Evolutionary conservation across 495 filamentous ascomycete species (phyloP), one percentile per base, ranked within the genome.

Genomic region (Xylaria grammica): DNA sequence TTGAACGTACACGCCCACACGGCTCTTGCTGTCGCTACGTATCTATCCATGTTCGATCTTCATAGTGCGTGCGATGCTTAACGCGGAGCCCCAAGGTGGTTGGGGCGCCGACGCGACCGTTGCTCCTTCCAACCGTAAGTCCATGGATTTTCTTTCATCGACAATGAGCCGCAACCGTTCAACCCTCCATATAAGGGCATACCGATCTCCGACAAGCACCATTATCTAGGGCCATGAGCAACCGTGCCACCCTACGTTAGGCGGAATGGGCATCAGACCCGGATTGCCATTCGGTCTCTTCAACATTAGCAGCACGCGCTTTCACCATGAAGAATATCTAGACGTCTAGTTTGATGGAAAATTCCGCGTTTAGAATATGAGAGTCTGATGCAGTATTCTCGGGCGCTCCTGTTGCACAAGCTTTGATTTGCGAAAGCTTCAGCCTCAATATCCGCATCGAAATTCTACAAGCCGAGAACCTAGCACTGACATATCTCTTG

Each of bases 101-200:
- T 74, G 71, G 71, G 71, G 69, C 62, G 40, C 50, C 53, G 60
- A 63, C 60, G 55, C 44, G 29, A 38, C 69, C 65, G 60, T 52
- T 44, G 55, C 60, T 55, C 58, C 65, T 55, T 62, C 27, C 62
- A 74, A 74, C 67, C 69, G 71, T 74, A 74, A 74, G 71, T 74
- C 65, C 54, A 40, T 48, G 54, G 55, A 57, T 61, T 72, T 67
- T 63, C 61, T 69, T 68, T 69, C 42, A 53, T 67, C 58, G 52
- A 65, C 34, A 50, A 64, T 60, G 42, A 56, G 44, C 52, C 30
- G 27, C 61, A 54, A 29, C 19, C 38, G 24, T 42, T 34, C n/a
- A 44, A 40, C 5, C 42, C 24, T 9, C 11, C 9, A 11, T 9
- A 3, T 17, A 4, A 38, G 40, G 15, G 7, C 44, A n/a, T 49